Percentiles rank a stretch among this genome's conserved stretches.
Conservation (phyloP, 73 alveolate genomes). For the Paramecium bursaria region DNA sequence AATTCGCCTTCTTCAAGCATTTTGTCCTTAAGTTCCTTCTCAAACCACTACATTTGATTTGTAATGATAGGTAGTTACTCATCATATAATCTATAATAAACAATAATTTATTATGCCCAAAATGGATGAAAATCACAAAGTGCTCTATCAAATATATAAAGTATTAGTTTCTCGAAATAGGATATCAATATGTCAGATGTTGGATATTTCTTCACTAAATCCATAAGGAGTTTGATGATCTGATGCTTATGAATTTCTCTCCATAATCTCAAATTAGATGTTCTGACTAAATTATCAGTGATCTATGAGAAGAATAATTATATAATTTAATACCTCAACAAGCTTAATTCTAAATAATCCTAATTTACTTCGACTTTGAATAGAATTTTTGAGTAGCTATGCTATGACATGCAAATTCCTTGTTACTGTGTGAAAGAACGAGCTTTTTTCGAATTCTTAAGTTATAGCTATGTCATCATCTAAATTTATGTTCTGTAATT, state of each 20-base stretch:
- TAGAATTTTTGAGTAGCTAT: background rate
- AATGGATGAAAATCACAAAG: slow-evolving; percentile 59
- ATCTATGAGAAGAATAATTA: too few relatives aligned
- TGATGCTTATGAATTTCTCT: background rate
- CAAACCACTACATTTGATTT: too few relatives aligned
- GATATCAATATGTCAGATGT: slow-evolving; percentile 33
- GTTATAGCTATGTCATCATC: slow-evolving; percentile 18
- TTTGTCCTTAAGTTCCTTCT: too few relatives aligned
- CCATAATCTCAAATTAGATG: slow-evolving; percentile 32
- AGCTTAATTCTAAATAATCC: too few relatives aligned
- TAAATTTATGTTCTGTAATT: slow-evolving; percentile 31
- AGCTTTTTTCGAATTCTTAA: background rate
- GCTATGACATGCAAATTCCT: background rate
- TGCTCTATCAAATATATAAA: slow-evolving; percentile 45
- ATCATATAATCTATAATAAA: slow-evolving; percentile 6
- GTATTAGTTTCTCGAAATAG: slow-evolving; percentile 17
- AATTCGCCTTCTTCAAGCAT: too few relatives aligned
- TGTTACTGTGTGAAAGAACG: background rate
- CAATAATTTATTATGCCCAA: slow-evolving; percentile 31
- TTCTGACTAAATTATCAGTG: slow-evolving; percentile 40
- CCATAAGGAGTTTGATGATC: background rate
- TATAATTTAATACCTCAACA: too few relatives aligned
- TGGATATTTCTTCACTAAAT: slow-evolving; percentile 1
- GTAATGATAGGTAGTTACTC: background rate
- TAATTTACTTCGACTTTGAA: too few relatives aligned